Percentiles rank a stretch among this genome's conserved stretches.
These are phyloP conservation scores for Spirogloea muscicola DNA, from an alignment of 139 green algal genomes.

Conservation along the genomic window DNA sequence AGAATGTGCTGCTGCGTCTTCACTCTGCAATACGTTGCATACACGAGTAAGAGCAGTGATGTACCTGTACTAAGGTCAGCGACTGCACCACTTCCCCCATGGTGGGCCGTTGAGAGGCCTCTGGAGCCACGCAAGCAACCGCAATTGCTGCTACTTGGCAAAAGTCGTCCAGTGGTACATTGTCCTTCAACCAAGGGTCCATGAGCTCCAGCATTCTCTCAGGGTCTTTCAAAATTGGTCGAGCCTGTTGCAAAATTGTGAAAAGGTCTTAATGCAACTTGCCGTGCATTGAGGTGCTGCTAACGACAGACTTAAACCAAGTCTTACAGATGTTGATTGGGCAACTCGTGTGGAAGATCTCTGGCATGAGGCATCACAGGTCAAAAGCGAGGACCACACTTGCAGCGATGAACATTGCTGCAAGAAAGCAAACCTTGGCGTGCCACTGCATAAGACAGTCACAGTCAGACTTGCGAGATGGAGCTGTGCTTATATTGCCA, in stretches of 20 bases:
- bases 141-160: constrained; percentile 29
- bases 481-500: too few relatives aligned
- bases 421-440: background rate
- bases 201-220: constrained; percentile 16
- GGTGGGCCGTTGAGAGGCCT: constrained; percentile 15
- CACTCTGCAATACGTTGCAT: too few relatives aligned
- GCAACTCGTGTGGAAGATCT: background rate
- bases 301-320: too few relatives aligned
- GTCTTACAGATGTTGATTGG: too few relatives aligned
- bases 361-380: background rate
- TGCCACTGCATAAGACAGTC: background rate
- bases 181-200: constrained; percentile 11
- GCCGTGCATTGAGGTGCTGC: too few relatives aligned
- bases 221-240: constrained; percentile 8
- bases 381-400: background rate
- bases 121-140: constrained; percentile 12
- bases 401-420: background rate
- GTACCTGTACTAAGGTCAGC: constrained; percentile 25
- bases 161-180: constrained; percentile 12
- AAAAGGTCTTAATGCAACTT: too few relatives aligned
- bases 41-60: too few relatives aligned
- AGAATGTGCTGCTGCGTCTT: too few relatives aligned
- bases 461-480: background rate
- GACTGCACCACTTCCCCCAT: constrained; percentile 45
- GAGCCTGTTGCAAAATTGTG: too few relatives aligned